Base-by-base conservation (phyloP, 306 rosid genomes). In the Vigna trinervia region DNA sequence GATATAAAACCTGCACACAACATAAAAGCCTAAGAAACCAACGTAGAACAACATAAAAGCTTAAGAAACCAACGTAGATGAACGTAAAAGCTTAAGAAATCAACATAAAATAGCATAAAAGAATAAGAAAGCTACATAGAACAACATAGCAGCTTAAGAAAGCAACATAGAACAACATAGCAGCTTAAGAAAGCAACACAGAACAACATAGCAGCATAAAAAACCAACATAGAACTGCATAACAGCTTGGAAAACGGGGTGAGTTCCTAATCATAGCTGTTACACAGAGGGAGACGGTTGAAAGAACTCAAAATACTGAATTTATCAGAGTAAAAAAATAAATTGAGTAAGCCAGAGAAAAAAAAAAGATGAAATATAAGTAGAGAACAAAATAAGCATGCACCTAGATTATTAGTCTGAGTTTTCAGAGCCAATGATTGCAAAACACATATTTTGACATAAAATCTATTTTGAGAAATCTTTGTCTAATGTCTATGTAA, bases 11-110 rank as follows among this genome's bases (percentile, higher is more conserved):
- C 32, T 17, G 15, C 26, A 22, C 5, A 57, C 3, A 43, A 10
- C 77, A 36, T 4, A n/a, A 15, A 4, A 75, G 50, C n/a, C 61
- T 61, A 43, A 73, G 69, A 58, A 39, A 73, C 14, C 32, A 56
- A 22, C 5, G 30, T 14, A 30, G 20, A 60, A 47, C 38, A 45
- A 45, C 50, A 45, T 12, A 45, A 12, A 2, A 45, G 5, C 14
- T 12, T 45, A 12, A 45, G 15, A 45, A 45, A 61, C 17, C 65
- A 28, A 13, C 19, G 5, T 32, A 15, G 22, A 15, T 15, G 68
- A 15, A 41, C 78, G 20, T 4, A n/a, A 5, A 4, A 62, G 51
- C 17, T 47, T 75, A 45, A 74, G 59, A 59, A 43, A 74, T 9
- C 36, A 12, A 57, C 8, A 61, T 15, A 30, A 12, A 61, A 61